Percentiles rank a stretch among this genome's conserved stretches.
Evolutionary conservation across 148 eudicot species (phyloP).

Genomic region (Simmondsia chinensis): DNA sequence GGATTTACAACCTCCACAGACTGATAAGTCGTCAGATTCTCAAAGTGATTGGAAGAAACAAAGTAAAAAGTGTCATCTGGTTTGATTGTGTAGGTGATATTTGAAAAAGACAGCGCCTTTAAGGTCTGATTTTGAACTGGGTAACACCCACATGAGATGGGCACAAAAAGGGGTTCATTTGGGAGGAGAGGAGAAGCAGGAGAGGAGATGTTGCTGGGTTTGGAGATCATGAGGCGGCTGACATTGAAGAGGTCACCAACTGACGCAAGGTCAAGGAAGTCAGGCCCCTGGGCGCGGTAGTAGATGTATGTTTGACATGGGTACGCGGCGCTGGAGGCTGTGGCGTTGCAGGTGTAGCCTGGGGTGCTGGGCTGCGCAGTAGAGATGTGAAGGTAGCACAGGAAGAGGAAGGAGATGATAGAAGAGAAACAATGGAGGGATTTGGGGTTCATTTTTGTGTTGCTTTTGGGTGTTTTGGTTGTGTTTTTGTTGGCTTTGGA

Average conservation of each 20-base stretch:
- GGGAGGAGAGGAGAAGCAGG: constrained; percentile 28
- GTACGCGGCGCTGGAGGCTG: constrained; percentile 20
- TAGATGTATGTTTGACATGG: constrained; percentile 68
- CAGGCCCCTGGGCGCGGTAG: constrained; percentile 37
- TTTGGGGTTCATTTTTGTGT: constrained; percentile 9
- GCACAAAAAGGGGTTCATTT: constrained; percentile 56
- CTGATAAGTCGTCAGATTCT: constrained; percentile 65
- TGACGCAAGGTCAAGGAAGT: constrained; percentile 46
- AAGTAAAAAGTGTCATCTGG: constrained; percentile 42
- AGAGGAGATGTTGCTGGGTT: constrained; percentile 62
- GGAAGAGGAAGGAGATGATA: constrained; percentile 17
- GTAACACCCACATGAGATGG: constrained; percentile 59
- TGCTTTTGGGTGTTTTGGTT: too few relatives aligned
- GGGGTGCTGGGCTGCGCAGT: constrained; percentile 42
- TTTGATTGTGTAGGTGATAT: constrained; percentile 26
- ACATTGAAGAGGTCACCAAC: constrained; percentile 65
- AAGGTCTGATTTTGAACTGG: constrained; percentile 13
- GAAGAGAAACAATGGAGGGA: not conserved
- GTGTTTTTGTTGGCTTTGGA: too few relatives aligned
- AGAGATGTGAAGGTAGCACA: constrained; percentile 5
- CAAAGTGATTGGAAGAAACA: constrained; percentile 31
- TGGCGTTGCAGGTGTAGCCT: constrained; percentile 54
- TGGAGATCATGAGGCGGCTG: constrained; percentile 55
- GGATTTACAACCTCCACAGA: constrained; percentile 64
- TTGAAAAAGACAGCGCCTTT: constrained; percentile 38